Evolutionary conservation across 2,329 filamentous ascomycete species (phyloP).

Genomic region (Colletotrichum gigasporum): DNA sequence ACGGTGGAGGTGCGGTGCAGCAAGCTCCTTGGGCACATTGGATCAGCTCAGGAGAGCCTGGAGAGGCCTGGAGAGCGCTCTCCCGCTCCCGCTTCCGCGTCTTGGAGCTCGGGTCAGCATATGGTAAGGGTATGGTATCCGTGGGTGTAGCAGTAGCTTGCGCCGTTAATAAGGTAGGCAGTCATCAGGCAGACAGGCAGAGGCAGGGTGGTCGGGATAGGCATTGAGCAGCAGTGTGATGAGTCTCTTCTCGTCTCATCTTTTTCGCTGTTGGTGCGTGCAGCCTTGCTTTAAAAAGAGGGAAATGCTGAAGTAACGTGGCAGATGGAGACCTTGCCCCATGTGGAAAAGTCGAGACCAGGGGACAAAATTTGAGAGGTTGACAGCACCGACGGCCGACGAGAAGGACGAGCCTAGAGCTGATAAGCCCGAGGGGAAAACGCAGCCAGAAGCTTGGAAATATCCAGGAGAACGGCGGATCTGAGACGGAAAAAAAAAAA

Average conservation of each 20-base stretch:
- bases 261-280: constrained; percentile 22
- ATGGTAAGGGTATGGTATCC: not conserved
- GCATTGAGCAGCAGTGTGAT: constrained; percentile 24
- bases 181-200: no score
- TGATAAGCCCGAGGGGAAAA: not conserved
- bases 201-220: constrained; percentile 11
- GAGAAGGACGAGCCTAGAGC: not conserved
- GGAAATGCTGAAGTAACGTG: constrained; percentile 30
- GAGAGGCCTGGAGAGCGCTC: constrained; percentile 8
- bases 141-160: no score
- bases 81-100: not conserved
- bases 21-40: not conserved
- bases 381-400: constrained; percentile 12
- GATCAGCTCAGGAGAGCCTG: no score
- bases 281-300: constrained; percentile 27
- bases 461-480: not conserved
- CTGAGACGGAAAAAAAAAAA: not conserved
- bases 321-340: constrained; percentile 30
- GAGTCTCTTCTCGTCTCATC: constrained; percentile 28
- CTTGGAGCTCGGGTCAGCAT: constrained; percentile 18
- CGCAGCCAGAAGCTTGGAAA: not conserved
- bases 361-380: constrained; percentile 22
- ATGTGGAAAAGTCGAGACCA: constrained; percentile 18
- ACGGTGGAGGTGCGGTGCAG: not conserved
- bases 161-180: no score